Evolutionary conservation across 257 asterid species (phyloP).

Genomic region (Datura wrightii): DNA sequence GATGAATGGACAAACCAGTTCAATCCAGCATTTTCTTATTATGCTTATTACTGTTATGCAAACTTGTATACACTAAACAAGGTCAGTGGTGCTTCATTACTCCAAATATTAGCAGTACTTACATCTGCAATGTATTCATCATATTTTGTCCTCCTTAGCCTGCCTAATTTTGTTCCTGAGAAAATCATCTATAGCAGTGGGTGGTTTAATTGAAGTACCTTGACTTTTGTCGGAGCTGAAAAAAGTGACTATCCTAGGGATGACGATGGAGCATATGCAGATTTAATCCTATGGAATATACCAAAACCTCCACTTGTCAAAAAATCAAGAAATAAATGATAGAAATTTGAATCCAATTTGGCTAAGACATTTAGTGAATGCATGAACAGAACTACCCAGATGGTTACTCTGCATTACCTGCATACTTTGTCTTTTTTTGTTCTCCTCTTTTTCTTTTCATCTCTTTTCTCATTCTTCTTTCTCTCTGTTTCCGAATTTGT

Average conservation of each 20-base stretch:
- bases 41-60: constrained; percentile 95
- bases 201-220: constrained; percentile 19
- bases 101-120: background rate
- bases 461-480: constrained; percentile 24
- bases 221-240: background rate
- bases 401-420: constrained; percentile 8
- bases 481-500: background rate
- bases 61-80: constrained; percentile 86
- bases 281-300: background rate
- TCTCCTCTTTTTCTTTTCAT: background rate
- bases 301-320: background rate
- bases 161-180: constrained; percentile 34
- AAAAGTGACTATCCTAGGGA: constrained; percentile 2
- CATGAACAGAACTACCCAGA: background rate
- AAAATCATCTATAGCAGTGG: constrained; percentile 24
- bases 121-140: background rate
- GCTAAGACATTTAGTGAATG: constrained; percentile 2
- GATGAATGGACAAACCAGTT: constrained; percentile 90
- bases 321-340: background rate
- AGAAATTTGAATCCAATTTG: background rate
- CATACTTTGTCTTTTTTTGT: background rate
- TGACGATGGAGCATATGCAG: background rate
- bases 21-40: constrained; percentile 95
- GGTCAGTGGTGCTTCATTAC: constrained; percentile 50
- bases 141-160: constrained; percentile 31